Percentiles rank a stretch among this genome's conserved stretches.
phyloP scores from a whole-genome alignment of 2,329 filamentous ascomycete genomes.

The Dothiorella sarmentorum region DNA sequence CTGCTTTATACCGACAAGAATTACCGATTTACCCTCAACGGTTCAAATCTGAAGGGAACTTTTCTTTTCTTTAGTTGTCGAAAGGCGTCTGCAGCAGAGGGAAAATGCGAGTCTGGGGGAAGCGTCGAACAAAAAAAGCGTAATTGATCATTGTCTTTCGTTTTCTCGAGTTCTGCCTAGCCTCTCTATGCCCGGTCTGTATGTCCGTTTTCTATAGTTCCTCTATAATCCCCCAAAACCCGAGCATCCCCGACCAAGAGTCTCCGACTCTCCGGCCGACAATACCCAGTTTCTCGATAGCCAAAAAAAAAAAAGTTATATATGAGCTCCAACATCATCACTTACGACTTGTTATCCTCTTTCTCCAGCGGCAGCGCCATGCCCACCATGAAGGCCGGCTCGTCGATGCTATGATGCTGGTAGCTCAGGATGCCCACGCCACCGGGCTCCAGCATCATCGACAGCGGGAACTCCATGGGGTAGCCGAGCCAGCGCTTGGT shows the following conservation, averaged over 20 bases:
- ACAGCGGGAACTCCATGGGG: slow-evolving; percentile 64
- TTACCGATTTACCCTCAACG: slow-evolving; percentile 12
- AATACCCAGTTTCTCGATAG: neutral
- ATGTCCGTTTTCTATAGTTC: slow-evolving; percentile 38
- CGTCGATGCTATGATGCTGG: slow-evolving; percentile 72
- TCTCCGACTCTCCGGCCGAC: too few relatives aligned
- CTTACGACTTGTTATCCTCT: neutral
- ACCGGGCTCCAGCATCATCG: slow-evolving; percentile 77
- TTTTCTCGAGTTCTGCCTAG: too few relatives aligned
- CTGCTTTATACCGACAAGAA: slow-evolving; percentile 13
- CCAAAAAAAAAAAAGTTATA: neutral
- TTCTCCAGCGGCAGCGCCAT: slow-evolving; percentile 12
- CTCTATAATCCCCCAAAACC: slow-evolving; percentile 49
- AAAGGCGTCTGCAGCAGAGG: neutral
- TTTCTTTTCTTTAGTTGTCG: neutral
- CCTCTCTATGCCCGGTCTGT: neutral
- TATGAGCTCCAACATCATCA: neutral
- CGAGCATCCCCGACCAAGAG: neutral
- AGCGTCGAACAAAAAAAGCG: neutral
- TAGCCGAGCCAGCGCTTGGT: slow-evolving; percentile 78
- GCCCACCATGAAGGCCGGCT: slow-evolving; percentile 62
- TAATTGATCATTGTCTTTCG: slow-evolving; percentile 3
- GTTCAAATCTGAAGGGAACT: slow-evolving; percentile 5
- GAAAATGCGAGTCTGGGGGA: neutral
- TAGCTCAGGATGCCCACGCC: slow-evolving; percentile 80